phyloP scores from a whole-genome alignment of 176 grass and related monocot genomes.

The Lolium perenne region DNA sequence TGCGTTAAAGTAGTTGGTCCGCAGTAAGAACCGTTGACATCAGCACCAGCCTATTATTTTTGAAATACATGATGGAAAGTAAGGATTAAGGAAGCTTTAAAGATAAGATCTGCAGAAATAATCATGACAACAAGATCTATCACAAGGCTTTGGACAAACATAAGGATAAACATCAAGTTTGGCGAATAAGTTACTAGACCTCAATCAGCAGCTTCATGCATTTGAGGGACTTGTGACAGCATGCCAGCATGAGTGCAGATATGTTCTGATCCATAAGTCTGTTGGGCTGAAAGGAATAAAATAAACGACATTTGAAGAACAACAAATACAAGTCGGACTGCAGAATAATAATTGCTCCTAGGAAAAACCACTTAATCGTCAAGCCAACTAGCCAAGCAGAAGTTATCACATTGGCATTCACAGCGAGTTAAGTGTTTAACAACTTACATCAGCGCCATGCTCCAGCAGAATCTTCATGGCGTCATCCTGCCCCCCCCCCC shows the following conservation, averaged over 20 bases:
- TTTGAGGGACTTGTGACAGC: slow-evolving; percentile 17
- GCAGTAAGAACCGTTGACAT: slow-evolving; percentile 33
- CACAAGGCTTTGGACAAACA: neutral
- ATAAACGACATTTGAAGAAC: neutral
- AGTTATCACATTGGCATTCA: neutral
- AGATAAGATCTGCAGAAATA: neutral
- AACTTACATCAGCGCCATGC: slow-evolving; percentile 53
- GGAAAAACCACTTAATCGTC: neutral
- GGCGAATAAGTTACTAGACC: neutral
- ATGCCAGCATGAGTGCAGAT: slow-evolving; percentile 39
- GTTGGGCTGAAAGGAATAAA: slow-evolving; percentile 31
- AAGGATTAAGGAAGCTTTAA: neutral
- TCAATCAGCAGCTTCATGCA: slow-evolving; percentile 40
- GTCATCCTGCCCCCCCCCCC: neutral
- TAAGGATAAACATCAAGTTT: slow-evolving; percentile 3
- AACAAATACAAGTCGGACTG: neutral
- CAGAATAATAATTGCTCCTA: neutral
- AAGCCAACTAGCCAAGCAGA: neutral
- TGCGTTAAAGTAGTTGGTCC: slow-evolving; percentile 25
- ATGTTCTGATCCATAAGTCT: slow-evolving; percentile 14
- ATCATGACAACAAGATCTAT: neutral
- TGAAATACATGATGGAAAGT: slow-evolving; percentile 6
- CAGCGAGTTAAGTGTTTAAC: neutral
- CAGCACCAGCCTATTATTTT: slow-evolving; percentile 51
- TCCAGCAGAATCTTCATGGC: slow-evolving; percentile 48